Evolutionary conservation across 306 rosid species (phyloP).

Genomic region (Datisca glomerata): DNA sequence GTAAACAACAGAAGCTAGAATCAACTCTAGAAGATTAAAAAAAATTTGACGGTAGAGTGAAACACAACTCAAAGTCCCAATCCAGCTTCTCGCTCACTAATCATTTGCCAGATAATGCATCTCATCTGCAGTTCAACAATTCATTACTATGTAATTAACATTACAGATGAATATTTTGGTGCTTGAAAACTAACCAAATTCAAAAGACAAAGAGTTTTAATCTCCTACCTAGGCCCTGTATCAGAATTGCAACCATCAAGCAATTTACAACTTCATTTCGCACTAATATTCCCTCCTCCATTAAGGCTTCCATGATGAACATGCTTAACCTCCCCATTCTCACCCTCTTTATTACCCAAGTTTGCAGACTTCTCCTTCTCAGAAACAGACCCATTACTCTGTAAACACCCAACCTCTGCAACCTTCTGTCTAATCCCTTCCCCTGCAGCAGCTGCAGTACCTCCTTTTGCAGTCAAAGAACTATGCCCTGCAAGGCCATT

Average conservation of each 20-base stretch:
- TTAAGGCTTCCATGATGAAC: conserved; percentile 13
- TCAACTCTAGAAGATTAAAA: too few species aligned
- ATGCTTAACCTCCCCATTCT: conserved; percentile 15
- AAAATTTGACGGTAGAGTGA: too few species aligned
- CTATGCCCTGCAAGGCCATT: conserved; percentile 17
- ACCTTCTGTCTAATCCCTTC: conserved; percentile 6
- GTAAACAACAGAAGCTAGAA: too few species aligned
- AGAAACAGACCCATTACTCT: conserved; percentile 9
- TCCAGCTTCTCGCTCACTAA: too few species aligned
- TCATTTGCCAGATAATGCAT: too few species aligned
- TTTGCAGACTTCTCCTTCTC: conserved; percentile 17
- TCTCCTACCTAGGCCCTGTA: conserved; percentile 17
- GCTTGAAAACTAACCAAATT: too few species aligned
- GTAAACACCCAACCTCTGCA: conserved; percentile 8
- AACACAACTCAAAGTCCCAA: too few species aligned
- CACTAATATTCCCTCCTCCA: conserved; percentile 18
- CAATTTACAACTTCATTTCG: conserved; percentile 4
- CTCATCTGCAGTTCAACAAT: conserved; percentile 1
- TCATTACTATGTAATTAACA: neutral
- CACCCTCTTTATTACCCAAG: conserved; percentile 11
- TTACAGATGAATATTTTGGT: neutral
- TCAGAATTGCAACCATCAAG: conserved; percentile 4
- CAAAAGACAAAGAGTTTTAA: too few species aligned
- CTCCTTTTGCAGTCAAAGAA: conserved; percentile 8
- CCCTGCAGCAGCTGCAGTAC: conserved; percentile 3